Percentiles rank a stretch among this genome's conserved stretches.
Conservation (phyloP, 495 filamentous ascomycete genomes). For the Hypomontagnella monticulosa region DNA sequence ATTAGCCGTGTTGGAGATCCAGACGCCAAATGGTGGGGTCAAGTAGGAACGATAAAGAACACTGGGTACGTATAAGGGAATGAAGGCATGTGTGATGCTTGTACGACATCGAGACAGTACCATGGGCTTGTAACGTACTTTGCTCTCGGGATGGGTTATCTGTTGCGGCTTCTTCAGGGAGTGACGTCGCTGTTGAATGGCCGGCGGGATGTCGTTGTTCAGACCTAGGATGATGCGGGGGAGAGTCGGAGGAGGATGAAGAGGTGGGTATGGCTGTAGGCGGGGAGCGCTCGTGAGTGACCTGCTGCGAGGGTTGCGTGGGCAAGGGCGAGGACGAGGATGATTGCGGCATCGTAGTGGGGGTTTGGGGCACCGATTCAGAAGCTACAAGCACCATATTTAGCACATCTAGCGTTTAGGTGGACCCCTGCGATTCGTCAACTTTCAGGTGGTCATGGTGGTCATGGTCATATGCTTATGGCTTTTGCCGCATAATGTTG, state of each 20-base stretch:
- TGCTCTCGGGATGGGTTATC: not conserved
- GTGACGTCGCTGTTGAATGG: conserved; percentile 8
- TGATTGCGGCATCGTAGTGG: conserved; percentile 17
- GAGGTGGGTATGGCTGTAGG: not conserved
- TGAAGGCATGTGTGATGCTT: not conserved
- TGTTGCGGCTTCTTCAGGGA: not conserved
- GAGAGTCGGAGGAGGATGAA: conserved; percentile 10
- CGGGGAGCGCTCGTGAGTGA: too few species aligned
- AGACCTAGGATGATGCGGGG: conserved; percentile 16
- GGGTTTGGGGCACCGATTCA: conserved; percentile 2
- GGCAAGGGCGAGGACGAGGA: conserved; percentile 2
- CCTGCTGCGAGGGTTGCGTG: too few species aligned
- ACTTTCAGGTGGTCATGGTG: not conserved
- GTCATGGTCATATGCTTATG: not conserved
- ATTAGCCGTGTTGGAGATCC: not conserved
- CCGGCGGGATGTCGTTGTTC: conserved; percentile 7
- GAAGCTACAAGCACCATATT: conserved; percentile 14
- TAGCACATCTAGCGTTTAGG: conserved; percentile 13
- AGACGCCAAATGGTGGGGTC: too few species aligned
- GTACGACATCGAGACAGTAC: not conserved
- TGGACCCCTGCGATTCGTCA: conserved; percentile 10
- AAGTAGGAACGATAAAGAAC: not conserved
- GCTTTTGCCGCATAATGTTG: not conserved
- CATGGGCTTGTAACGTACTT: conserved; percentile 4
- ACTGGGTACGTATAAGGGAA: not conserved